Evolutionary conservation across 495 filamentous ascomycete species (phyloP).

Genomic region (Daldinia childiae): DNA sequence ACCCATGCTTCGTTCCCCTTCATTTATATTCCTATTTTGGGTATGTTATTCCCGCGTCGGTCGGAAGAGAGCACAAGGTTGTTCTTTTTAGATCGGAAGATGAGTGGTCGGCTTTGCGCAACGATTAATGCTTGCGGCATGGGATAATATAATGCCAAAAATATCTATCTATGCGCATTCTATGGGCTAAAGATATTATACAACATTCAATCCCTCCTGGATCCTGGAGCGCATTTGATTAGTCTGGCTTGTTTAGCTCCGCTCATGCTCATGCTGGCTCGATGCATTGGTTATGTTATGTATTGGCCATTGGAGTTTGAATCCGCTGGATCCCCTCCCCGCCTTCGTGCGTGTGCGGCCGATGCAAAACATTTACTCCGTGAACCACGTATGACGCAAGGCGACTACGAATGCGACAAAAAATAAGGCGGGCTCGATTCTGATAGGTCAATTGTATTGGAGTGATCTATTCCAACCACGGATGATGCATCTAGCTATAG

Average conservation of each 20-base stretch:
- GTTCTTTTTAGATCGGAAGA: constrained; percentile 3
- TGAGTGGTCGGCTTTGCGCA: constrained; percentile 8
- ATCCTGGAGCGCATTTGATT: not conserved
- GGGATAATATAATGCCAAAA: constrained; percentile 5
- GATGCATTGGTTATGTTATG: constrained; percentile 19
- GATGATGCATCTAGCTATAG: not conserved
- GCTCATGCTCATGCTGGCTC: constrained; percentile 15
- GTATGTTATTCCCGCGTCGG: constrained; percentile 20
- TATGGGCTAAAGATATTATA: constrained; percentile 3
- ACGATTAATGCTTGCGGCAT: constrained; percentile 1
- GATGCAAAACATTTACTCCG: constrained; percentile 40
- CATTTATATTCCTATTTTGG: constrained; percentile 9
- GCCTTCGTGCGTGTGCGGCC: constrained; percentile 2
- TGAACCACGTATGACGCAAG: constrained; percentile 44
- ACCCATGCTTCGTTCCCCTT: not conserved
- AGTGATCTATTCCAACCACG: constrained; percentile 26
- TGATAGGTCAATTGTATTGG: constrained; percentile 45
- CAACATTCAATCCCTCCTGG: not conserved
- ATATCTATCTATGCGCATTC: not conserved
- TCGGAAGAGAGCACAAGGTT: constrained; percentile 26
- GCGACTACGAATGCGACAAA: constrained; percentile 27
- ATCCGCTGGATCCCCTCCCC: constrained; percentile 18
- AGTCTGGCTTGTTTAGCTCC: constrained; percentile 4
- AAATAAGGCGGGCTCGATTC: constrained; percentile 28
- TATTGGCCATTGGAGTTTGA: constrained; percentile 13